Evolutionary conservation across 139 green algal genomes (phyloP), one percentile per base, ranked within the genome.

Genomic region (Chlamydomonas sphaeroides): DNA sequence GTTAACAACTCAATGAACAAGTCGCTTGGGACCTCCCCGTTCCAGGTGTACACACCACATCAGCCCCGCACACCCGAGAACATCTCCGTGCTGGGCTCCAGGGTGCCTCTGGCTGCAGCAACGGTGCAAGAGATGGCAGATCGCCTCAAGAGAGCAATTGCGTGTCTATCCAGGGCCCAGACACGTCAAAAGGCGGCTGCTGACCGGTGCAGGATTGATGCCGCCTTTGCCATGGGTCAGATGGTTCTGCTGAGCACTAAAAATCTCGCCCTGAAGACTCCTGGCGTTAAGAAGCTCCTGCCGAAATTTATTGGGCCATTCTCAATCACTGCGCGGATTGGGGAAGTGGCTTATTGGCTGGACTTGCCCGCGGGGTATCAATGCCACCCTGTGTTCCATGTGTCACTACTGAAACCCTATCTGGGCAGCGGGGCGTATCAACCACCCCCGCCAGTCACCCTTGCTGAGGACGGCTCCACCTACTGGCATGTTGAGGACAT

Each of bases 221-320:
- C 57, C 20, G 21, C 14, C 10, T 79, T 79, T 41, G 45, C 23
- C 18, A 48, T 77, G 36, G 69, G 77, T 23, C 14, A 88, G 26
- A 7, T 56, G 7, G 77, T 88, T 23, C 26, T 88, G 14, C 78
- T 88, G 25, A 83, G 69, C 32, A 85, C 84, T 10, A 59, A 68
- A 15, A 84, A 88, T 56, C 51, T 86, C 57, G 69, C 51, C 0
- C 39, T 88, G 5, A 65, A 66, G 23, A 38, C 70, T 14, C 30
- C 63, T 35, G 81, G 86, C 26, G 41, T 38, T 1, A 32, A 33
- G 15, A 93, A 93, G 79, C 67, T 93, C 1, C 4, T 80, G 14
- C 69, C 89, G 5, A 67, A 65, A 3, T 93, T 26, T 5, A 68
- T 91, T 76, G 89, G 89, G 0, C 89, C 89, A 21, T 93, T 87